Evolutionary conservation across 352 stramenopile genomes (phyloP).

Genomic region (Pythium oligandrum): DNA sequence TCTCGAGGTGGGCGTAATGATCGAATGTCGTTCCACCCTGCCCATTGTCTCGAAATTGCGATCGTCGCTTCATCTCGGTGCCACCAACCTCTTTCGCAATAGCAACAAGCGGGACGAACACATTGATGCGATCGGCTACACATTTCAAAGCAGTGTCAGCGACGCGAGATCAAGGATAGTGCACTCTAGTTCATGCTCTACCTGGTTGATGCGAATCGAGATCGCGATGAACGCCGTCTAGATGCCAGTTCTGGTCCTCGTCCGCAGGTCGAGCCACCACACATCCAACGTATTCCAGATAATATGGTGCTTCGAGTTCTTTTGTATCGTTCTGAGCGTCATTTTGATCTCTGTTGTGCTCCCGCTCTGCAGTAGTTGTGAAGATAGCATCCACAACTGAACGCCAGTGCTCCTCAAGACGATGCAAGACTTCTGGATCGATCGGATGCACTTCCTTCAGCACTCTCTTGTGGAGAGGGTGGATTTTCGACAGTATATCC

Average conservation of each 20-base stretch:
- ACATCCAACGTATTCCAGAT: slow-evolving; percentile 71
- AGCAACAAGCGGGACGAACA: slow-evolving; percentile 65
- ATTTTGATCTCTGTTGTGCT: too few relatives aligned
- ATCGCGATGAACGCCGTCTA: slow-evolving; percentile 69
- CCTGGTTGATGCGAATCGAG: slow-evolving; percentile 43
- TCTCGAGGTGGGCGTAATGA: slow-evolving; percentile 42
- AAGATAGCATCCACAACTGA: slow-evolving; percentile 10
- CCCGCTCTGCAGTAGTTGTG: neutral
- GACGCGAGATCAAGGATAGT: too few relatives aligned
- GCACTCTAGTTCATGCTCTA: slow-evolving; percentile 5
- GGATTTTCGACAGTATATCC: neutral
- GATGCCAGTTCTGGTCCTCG: slow-evolving; percentile 70
- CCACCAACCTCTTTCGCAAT: slow-evolving; percentile 40
- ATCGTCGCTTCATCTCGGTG: slow-evolving; percentile 66
- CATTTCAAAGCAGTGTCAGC: too few relatives aligned
- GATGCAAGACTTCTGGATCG: slow-evolving; percentile 2
- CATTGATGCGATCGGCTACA: slow-evolving; percentile 62
- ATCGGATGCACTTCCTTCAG: slow-evolving; percentile 5
- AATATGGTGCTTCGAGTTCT: slow-evolving; percentile 1
- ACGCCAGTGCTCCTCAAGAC: slow-evolving; percentile 7
- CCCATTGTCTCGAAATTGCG: slow-evolving; percentile 43
- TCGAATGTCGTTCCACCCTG: slow-evolving; percentile 34
- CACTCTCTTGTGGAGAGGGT: slow-evolving; percentile 2
- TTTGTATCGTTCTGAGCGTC: too few relatives aligned
- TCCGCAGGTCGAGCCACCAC: slow-evolving; percentile 61